Percentiles rank a stretch among this genome's conserved stretches.
Conservation (phyloP, 2,329 filamentous ascomycete species). For the Venturia aucupariae region DNA sequence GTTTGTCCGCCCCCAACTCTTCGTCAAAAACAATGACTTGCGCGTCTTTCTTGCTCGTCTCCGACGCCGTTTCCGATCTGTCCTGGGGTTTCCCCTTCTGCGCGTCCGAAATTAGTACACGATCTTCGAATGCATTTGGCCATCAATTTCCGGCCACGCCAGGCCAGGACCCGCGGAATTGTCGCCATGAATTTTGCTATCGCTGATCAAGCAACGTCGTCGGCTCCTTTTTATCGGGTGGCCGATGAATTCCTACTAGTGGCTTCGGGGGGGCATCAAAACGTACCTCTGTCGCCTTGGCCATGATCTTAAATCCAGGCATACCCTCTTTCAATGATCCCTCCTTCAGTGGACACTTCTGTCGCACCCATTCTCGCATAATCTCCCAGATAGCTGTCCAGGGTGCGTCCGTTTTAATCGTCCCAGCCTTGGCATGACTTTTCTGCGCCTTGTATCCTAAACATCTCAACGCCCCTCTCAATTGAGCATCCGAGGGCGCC, state of each 20-base stretch:
- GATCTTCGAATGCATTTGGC: conserved; percentile 19
- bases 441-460: conserved; percentile 76
- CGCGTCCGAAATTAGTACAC: conserved; percentile 28
- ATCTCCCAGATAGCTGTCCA: conserved; percentile 88
- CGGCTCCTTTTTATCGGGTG: neutral
- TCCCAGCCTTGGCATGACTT: conserved; percentile 82
- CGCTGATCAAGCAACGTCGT: conserved; percentile 16
- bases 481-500: conserved; percentile 67
- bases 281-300: conserved; percentile 19
- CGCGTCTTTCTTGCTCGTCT: conserved; percentile 27
- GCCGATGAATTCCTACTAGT: neutral
- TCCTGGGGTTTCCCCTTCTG: neutral
- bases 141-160: neutral
- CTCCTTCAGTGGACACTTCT: conserved; percentile 68
- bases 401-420: conserved; percentile 87
- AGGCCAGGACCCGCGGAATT: neutral
- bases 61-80: neutral
- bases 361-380: conserved; percentile 83
- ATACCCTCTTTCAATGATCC: conserved; percentile 67
- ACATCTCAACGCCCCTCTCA: conserved; percentile 72
- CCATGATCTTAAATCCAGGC: conserved; percentile 61
- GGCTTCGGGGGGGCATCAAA: conserved; percentile 12
- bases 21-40: conserved; percentile 72
- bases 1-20: conserved; percentile 59
- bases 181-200: conserved; percentile 22